Percentiles rank a stretch among this genome's conserved stretches.
Evolutionary conservation across 805 yeast species (phyloP).

Genomic region (Yarrowia sp.): DNA sequence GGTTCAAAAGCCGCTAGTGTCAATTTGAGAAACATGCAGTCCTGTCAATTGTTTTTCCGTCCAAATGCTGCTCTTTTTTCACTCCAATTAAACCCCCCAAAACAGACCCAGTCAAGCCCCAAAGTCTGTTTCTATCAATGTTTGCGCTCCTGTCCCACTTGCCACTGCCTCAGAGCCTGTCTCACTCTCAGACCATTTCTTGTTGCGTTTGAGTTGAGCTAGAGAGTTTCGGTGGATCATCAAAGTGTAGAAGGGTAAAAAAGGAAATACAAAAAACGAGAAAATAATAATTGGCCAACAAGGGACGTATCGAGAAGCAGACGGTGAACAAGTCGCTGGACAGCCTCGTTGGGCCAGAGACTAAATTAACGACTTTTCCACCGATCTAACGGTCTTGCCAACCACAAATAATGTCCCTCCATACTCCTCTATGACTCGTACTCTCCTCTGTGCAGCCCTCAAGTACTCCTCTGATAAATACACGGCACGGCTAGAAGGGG

Average conservation of each 20-base stretch:
- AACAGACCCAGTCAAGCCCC: not conserved
- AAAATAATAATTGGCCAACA: not conserved
- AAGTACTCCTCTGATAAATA: not conserved
- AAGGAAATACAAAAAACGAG: not conserved
- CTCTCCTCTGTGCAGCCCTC: not conserved
- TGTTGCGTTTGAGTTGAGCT: constrained; percentile 1
- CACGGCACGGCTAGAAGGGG: constrained; percentile 11
- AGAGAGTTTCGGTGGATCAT: constrained; percentile 14
- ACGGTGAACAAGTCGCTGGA: no score
- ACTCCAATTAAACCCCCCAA: not conserved
- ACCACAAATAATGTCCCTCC: no score
- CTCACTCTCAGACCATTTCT: not conserved
- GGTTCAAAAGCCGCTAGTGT: not conserved
- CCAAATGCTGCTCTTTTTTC: not conserved
- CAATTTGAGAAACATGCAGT: no score
- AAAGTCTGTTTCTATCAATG: not conserved
- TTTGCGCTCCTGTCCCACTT: not conserved
- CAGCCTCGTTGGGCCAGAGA: no score
- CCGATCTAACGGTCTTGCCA: no score
- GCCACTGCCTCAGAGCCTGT: not conserved
- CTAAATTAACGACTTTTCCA: no score
- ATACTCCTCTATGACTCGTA: no score
- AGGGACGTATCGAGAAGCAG: not conserved
- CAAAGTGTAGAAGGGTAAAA: not conserved
- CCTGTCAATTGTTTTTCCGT: no score